These are phyloP conservation scores for Nicotiana otophora DNA, from an alignment of 257 asterid species.

Conservation along the genomic window DNA sequence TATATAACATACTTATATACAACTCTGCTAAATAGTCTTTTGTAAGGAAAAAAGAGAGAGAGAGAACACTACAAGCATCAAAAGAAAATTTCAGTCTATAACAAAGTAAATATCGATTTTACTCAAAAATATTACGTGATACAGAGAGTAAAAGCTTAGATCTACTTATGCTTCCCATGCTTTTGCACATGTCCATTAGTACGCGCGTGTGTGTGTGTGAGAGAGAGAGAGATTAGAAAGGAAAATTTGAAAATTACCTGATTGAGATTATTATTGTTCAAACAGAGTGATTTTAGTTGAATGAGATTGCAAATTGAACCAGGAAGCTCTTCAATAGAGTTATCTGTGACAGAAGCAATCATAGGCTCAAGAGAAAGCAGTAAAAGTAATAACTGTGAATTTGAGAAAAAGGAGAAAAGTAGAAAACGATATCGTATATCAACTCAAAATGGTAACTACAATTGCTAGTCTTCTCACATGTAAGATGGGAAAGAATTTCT, in stretches of 20 bases:
- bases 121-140: neutral
- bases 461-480: neutral
- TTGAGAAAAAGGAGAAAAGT: neutral
- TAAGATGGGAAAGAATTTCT: neutral
- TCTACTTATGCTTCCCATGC: neutral
- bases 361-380: neutral
- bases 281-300: conserved; percentile 80
- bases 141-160: neutral
- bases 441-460: neutral
- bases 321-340: conserved; percentile 84
- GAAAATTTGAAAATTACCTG: conserved; percentile 40
- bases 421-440: neutral
- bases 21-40: neutral
- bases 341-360: conserved; percentile 41
- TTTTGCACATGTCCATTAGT: neutral
- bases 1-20: neutral
- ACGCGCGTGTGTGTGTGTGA: neutral
- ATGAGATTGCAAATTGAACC: conserved; percentile 77
- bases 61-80: neutral
- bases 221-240: neutral
- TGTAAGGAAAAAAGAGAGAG: neutral
- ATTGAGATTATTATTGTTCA: conserved; percentile 71
- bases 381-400: neutral
- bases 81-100: neutral
- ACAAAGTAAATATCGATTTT: neutral